Conservation (phyloP, 2,329 filamentous ascomycete species). For the Trichoderma sp. region DNA sequence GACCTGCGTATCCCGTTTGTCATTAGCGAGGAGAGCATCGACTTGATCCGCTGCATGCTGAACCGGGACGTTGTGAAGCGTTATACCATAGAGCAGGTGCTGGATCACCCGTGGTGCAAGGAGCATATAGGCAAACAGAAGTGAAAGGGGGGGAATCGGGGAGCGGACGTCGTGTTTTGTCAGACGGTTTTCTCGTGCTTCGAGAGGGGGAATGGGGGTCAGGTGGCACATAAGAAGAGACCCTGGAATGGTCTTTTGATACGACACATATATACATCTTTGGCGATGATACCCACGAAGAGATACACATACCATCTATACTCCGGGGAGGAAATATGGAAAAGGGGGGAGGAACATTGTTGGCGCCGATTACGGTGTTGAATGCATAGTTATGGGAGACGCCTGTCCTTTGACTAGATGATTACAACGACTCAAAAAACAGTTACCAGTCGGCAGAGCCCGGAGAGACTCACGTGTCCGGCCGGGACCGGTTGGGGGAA, state of each 20-base stretch:
- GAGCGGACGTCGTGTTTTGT: not conserved
- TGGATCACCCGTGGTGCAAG: conserved; percentile 82
- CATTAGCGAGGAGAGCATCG: conserved; percentile 88
- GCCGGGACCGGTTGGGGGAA: not conserved
- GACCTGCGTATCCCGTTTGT: conserved; percentile 88
- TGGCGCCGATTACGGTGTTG: not conserved
- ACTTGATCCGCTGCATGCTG: conserved; percentile 88
- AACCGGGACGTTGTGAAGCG: conserved; percentile 83
- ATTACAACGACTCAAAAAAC: not conserved
- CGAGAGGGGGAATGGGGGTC: not conserved
- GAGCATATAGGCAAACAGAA: conserved; percentile 27
- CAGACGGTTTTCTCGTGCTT: not conserved
- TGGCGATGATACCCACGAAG: conserved; percentile 30
- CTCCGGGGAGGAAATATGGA: not conserved
- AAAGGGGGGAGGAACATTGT: not conserved
- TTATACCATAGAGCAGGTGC: conserved; percentile 82
- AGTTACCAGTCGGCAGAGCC: not conserved
- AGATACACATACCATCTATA: conserved; percentile 13
- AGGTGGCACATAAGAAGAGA: conserved; percentile 1
- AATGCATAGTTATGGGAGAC: not conserved
- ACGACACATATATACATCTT: conserved; percentile 15
- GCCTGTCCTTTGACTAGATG: conserved; percentile 5
- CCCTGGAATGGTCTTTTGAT: conserved; percentile 23
- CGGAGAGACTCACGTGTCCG: conserved; percentile 15
- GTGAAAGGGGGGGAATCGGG: not conserved